Evolutionary conservation across 129 eudicot species (phyloP).

Genomic region (Pseudognaphalium luteoalbum): DNA sequence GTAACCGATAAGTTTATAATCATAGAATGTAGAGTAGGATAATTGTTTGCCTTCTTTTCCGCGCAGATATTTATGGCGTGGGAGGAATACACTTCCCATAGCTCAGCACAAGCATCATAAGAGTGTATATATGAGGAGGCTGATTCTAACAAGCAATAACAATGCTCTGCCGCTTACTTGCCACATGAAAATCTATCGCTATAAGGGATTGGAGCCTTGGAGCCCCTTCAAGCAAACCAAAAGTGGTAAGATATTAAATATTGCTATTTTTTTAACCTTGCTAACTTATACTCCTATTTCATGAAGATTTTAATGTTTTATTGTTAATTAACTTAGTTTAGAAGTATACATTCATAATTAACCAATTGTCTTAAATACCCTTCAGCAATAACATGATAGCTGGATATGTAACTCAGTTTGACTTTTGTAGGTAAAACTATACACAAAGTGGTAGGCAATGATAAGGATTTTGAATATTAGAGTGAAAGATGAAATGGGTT

Average conservation of each 20-base stretch:
- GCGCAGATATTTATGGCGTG: slow-evolving; percentile 95
- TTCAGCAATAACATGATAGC: background rate
- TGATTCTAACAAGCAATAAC: slow-evolving; percentile 93
- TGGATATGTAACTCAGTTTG: too few relatives aligned
- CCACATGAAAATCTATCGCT: slow-evolving; percentile 86
- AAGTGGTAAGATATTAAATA: slow-evolving; percentile 58
- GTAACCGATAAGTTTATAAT: too few relatives aligned
- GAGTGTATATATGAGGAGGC: slow-evolving; percentile 82
- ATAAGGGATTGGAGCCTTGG: slow-evolving; percentile 92
- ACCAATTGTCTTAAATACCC: slow-evolving; percentile 7
- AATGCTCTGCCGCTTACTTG: slow-evolving; percentile 94
- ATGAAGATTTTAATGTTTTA: too few relatives aligned
- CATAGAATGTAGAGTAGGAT: too few relatives aligned
- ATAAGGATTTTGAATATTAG: too few relatives aligned
- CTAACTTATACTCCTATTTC: too few relatives aligned
- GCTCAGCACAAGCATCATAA: slow-evolving; percentile 95
- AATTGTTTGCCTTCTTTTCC: background rate
- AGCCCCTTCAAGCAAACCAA: slow-evolving; percentile 56
- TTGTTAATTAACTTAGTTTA: background rate
- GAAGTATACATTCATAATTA: background rate
- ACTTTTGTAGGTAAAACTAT: too few relatives aligned
- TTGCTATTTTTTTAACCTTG: background rate
- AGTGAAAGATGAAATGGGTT: too few relatives aligned
- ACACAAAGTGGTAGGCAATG: too few relatives aligned
- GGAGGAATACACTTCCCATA: slow-evolving; percentile 90